Conservation (phyloP, 169 alveolate genomes). For the Theileria annulata region DNA sequence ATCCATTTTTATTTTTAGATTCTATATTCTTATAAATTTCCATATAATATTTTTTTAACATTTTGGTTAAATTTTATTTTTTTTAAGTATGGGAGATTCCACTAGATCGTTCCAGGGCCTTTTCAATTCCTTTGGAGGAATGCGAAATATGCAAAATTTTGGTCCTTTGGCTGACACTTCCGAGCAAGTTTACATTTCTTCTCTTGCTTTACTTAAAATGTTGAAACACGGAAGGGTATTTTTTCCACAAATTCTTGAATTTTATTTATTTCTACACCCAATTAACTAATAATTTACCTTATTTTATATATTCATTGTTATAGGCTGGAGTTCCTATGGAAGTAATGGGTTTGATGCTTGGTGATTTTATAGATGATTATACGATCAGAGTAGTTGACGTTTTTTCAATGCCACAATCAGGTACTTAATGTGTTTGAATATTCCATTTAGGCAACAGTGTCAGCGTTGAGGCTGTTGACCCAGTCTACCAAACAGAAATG, state of each 20-base stretch:
- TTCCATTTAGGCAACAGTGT: constrained; percentile 85
- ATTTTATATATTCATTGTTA: constrained; percentile 14
- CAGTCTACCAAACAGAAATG: constrained; percentile 98
- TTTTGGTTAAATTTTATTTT: too few species aligned
- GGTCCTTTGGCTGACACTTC: constrained; percentile 88
- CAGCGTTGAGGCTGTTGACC: constrained; percentile 99
- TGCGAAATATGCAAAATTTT: constrained; percentile 64
- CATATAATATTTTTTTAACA: too few species aligned
- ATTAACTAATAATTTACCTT: neutral
- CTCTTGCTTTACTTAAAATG: constrained; percentile 96
- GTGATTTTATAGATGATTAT: constrained; percentile 98
- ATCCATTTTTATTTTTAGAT: too few species aligned
- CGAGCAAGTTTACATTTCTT: constrained; percentile 95
- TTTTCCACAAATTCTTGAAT: neutral
- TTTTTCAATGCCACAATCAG: constrained; percentile 99
- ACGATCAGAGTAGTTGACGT: constrained; percentile 99
- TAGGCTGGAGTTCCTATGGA: constrained; percentile 99
- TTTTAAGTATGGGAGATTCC: constrained; percentile 53
- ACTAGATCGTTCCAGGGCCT: constrained; percentile 65
- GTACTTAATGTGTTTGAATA: constrained; percentile 61
- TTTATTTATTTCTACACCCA: neutral
- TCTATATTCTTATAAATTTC: too few species aligned
- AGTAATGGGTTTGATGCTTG: constrained; percentile 99
- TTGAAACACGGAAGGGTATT: constrained; percentile 96
- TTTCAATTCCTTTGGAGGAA: constrained; percentile 75